Evolutionary conservation across 129 eudicot species (phyloP), one percentile per base, ranked within the genome.

Genomic region (Sambucus nigra): DNA sequence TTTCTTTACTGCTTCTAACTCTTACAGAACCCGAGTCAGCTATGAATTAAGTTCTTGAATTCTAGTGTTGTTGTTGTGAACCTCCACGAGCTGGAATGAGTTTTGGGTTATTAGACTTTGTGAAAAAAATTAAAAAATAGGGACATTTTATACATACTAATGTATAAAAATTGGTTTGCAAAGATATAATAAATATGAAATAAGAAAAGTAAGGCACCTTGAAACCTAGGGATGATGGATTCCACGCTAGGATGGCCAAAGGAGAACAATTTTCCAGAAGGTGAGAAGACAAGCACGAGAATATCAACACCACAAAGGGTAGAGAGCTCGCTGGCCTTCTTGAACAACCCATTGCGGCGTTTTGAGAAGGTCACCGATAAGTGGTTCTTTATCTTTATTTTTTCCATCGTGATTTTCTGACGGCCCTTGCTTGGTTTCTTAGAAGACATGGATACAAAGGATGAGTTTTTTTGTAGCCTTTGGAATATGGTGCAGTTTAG

Each of bases 161-260:
- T n/a, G n/a, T n/a, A n/a, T n/a, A n/a, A n/a, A n/a, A n/a, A n/a
- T n/a, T n/a, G n/a, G n/a, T n/a, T n/a, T n/a, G n/a, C n/a, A n/a
- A n/a, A n/a, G n/a, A n/a, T n/a, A n/a, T n/a, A n/a, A n/a, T n/a
- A n/a, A n/a, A n/a, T n/a, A n/a, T n/a, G n/a, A n/a, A n/a, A n/a
- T n/a, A n/a, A n/a, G n/a, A n/a, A n/a, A n/a, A n/a, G n/a, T n/a
- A n/a, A n/a, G n/a, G n/a, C n/a, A 53, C 47, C 48, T 50, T 41
- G 1, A 65, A 39, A 33, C 25, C 69, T 57, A 21, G 73, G 76
- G 14, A 81, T 46, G 17, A 81, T 49, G 35, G 76, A 62, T 39
- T 81, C 84, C 26, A 82, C 92, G 35, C 69, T 74, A 16, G 85
- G 81, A 33, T 78, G 85, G 21, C 92, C 85, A 22, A 82, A 82